These are phyloP conservation scores for Pistacia vera DNA, from an alignment of 345 rosid species.

Conservation along the genomic window DNA sequence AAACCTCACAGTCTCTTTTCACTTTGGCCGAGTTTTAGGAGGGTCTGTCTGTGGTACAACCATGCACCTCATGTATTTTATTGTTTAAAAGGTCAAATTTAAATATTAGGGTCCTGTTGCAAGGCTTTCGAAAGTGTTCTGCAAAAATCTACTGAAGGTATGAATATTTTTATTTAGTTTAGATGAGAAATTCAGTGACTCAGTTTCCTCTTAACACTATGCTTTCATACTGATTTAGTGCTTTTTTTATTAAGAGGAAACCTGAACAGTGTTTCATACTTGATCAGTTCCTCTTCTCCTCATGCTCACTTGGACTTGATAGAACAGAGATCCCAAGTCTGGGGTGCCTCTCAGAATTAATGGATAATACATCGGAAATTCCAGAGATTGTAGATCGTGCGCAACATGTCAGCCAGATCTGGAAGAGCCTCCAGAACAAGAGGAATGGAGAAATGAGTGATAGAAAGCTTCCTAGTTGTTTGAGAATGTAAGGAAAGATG, in stretches of 20 bases:
- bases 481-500: constrained; percentile 78
- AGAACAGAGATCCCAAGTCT: constrained; percentile 63
- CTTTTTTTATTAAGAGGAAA: not conserved
- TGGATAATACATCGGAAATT: constrained; percentile 66
- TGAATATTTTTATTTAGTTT: not conserved
- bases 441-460: constrained; percentile 38
- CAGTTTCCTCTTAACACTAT: not conserved
- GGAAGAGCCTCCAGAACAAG: constrained; percentile 39
- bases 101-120: constrained; percentile 41
- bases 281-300: constrained; percentile 84
- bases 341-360: constrained; percentile 44
- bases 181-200: not conserved
- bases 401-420: constrained; percentile 50
- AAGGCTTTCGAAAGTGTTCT: constrained; percentile 38
- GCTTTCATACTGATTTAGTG: not conserved
- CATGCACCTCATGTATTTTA: too few relatives aligned
- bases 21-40: too few relatives aligned
- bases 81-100: too few relatives aligned
- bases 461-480: constrained; percentile 63
- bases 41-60: too few relatives aligned
- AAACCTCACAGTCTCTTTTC: too few relatives aligned
- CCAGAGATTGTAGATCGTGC: constrained; percentile 74
- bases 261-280: too few relatives aligned
- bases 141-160: constrained; percentile 99
- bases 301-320: constrained; percentile 80